phyloP scores from a whole-genome alignment of 148 eudicot species.

The Rhododendron molle region DNA sequence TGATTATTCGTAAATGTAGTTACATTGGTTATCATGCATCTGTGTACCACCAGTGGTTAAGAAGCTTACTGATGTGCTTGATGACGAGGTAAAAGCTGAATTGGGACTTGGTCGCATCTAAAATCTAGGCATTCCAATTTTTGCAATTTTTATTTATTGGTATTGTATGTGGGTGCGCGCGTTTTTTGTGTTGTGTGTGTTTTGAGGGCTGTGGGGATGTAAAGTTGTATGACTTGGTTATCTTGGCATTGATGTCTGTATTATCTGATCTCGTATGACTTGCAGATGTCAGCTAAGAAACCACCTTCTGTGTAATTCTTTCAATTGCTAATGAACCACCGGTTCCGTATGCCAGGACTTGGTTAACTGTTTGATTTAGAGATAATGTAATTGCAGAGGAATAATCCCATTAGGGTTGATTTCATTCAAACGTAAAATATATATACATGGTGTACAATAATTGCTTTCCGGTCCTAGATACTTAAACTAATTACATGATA shows the following conservation, averaged over 20 bases:
- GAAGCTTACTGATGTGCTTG: not conserved
- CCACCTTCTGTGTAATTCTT: not conserved
- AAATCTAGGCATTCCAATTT: not conserved
- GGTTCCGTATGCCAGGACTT: not conserved
- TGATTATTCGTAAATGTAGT: not conserved
- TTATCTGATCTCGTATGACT: not conserved
- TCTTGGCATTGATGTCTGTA: not conserved
- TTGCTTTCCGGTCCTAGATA: too few relatives aligned
- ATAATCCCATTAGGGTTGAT: too few relatives aligned
- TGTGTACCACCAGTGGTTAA: not conserved
- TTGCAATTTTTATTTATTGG: not conserved
- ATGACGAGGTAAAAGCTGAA: not conserved
- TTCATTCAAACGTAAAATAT: too few relatives aligned
- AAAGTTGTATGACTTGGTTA: not conserved
- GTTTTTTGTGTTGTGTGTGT: not conserved
- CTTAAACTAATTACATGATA: too few relatives aligned
- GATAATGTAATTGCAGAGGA: too few relatives aligned
- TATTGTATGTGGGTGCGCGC: not conserved
- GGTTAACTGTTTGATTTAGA: too few relatives aligned
- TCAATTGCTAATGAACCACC: slow-evolving; percentile 1
- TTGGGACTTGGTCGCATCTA: not conserved
- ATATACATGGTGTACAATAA: too few relatives aligned
- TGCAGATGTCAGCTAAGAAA: not conserved
- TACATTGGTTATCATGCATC: not conserved
- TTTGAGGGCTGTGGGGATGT: not conserved